phyloP scores from a whole-genome alignment of 345 rosid species.

The Arabidopsis suecica region DNA sequence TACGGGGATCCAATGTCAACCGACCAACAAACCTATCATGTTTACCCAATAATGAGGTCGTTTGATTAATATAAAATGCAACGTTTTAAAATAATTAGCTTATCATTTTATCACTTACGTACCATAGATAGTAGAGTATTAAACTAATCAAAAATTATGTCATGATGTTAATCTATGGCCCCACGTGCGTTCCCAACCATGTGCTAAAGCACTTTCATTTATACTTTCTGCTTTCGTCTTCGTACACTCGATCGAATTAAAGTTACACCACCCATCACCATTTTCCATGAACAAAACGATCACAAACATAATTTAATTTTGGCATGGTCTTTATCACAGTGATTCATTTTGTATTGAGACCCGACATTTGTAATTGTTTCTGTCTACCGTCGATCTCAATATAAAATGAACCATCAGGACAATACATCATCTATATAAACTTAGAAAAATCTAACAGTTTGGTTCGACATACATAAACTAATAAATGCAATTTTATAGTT shows the following conservation, averaged over 20 bases:
- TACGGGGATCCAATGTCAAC: slow-evolving; percentile 33
- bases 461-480: too few relatives aligned
- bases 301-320: background rate
- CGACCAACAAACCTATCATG: slow-evolving; percentile 37
- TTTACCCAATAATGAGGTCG: slow-evolving; percentile 24
- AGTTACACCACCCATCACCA: slow-evolving; percentile 3
- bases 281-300: background rate
- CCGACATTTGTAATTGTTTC: background rate
- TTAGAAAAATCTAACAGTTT: too few relatives aligned
- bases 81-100: background rate
- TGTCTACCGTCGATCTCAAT: background rate
- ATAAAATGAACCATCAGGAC: background rate
- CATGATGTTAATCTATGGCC: background rate
- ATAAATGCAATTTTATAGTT: too few relatives aligned
- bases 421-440: background rate
- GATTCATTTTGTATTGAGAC: background rate
- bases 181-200: slow-evolving; percentile 32
- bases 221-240: background rate
- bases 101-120: slow-evolving; percentile 1
- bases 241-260: background rate
- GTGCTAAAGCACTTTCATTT: slow-evolving; percentile 1
- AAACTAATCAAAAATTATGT: background rate
- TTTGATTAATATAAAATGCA: background rate
- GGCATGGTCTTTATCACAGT: background rate
- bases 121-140: slow-evolving; percentile 1